phyloP scores from a whole-genome alignment of 169 alveolate genomes.

The Cryptosporidium parvum region DNA sequence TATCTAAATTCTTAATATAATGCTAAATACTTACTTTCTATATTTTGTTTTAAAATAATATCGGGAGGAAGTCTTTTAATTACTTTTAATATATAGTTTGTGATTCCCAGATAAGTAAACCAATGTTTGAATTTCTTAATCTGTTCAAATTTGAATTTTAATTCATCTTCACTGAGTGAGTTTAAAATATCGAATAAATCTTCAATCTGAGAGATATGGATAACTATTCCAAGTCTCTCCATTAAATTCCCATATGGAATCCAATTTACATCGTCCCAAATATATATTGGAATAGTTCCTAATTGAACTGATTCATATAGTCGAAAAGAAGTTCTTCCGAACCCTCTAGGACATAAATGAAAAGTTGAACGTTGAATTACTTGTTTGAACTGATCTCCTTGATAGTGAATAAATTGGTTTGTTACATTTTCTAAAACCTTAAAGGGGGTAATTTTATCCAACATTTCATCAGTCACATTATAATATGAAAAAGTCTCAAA shows the following conservation, averaged over 20 bases:
- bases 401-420: constrained; percentile 48
- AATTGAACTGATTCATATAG: constrained; percentile 74
- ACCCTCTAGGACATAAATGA: constrained; percentile 74
- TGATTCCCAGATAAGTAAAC: constrained; percentile 65
- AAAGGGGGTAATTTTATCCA: not conserved
- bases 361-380: constrained; percentile 65
- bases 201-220: constrained; percentile 23
- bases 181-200: constrained; percentile 19
- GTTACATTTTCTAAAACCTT: not conserved
- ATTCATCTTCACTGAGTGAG: constrained; percentile 2
- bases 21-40: constrained; percentile 14
- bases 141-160: constrained; percentile 10
- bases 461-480: constrained; percentile 38
- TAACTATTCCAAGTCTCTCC: constrained; percentile 31
- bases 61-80: constrained; percentile 14
- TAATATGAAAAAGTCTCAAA: constrained; percentile 22
- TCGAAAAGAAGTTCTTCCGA: constrained; percentile 76
- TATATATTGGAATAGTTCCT: constrained; percentile 74
- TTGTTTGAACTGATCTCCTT: constrained; percentile 56
- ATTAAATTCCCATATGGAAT: constrained; percentile 61
- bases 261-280: constrained; percentile 75
- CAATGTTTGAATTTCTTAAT: constrained; percentile 28
- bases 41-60: not conserved
- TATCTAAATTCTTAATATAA: not conserved
- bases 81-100: constrained; percentile 30